Evolutionary conservation across 2,329 filamentous ascomycete species (phyloP), one percentile per base, ranked within the genome.

Genomic region (Penicillium thymicola): DNA sequence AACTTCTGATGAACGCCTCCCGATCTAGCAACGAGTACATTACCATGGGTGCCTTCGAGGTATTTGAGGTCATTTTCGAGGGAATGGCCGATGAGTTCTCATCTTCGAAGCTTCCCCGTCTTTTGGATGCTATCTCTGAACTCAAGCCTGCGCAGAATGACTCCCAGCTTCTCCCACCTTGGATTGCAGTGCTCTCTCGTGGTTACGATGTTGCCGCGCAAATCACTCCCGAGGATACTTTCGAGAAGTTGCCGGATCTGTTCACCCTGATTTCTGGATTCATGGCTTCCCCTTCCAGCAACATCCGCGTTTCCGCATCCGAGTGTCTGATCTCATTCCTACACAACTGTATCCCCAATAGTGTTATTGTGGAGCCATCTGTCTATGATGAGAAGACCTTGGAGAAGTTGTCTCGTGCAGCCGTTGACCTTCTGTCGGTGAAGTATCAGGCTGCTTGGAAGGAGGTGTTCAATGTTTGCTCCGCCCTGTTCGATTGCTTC

Each of bases 41-140:
- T 80, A 96, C 92, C 32, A 95, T 97, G 88, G 89, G 90, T 11
- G 89, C 92, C 0, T 97, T 99, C 67, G 93, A 97, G 63, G 93
- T 97, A 4, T 99, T 99, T 67, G 94, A 99, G 73, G 89, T 96
- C 72, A 96, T 97, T 43, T 97, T 99, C 64, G 88, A 89, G 66
- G 89, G 92, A 8, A 92, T 99, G 88, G 84, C 87, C 16, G 89
- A 92, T 63, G 91, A 96, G 64, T 82, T 92, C 47, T 90, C 92
- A 0, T 95, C 92, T 3, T 85, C 90, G 1, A 99, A 97, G 76
- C 82, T 99, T 13, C 92, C 92, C 3, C 85, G 90, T 55, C 82
- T 99, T 13, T 83, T 97, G 67, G 92, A 96, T 62, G 92, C 94
- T 51, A 96, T 99, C 64, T 87, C 89, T 13, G 92, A 97, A 72